Evolutionary conservation across 495 filamentous ascomycete species (phyloP).

Genomic region (Ramalina intermedia): DNA sequence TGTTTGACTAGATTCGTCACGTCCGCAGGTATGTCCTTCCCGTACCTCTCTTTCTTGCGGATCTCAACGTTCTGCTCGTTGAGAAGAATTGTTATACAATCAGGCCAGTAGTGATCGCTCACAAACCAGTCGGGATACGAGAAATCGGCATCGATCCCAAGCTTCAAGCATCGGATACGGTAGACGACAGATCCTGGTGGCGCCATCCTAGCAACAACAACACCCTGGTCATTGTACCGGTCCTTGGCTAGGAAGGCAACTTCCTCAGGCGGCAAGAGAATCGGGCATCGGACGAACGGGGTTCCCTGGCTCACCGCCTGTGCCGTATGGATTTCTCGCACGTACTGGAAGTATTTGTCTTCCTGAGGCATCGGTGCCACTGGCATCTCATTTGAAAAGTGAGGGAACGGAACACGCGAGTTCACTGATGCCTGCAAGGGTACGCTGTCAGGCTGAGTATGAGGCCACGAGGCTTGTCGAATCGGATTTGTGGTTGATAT

Average conservation of each 20-base stretch:
- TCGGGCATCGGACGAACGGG: conserved; percentile 7
- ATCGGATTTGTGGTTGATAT: too few species aligned
- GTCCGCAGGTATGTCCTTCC: conserved; percentile 63
- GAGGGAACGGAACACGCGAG: too few species aligned
- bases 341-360: conserved; percentile 32
- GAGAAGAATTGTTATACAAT: conserved; percentile 50
- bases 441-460: too few species aligned
- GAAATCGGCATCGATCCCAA: conserved; percentile 8
- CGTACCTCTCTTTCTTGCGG: conserved; percentile 50
- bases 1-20: conserved; percentile 38
- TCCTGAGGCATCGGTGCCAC: not conserved
- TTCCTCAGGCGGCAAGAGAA: conserved; percentile 1
- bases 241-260: conserved; percentile 5
- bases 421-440: too few species aligned
- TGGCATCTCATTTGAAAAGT: too few species aligned
- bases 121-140: conserved; percentile 41
- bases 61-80: conserved; percentile 45
- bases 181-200: conserved; percentile 19
- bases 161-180: conserved; percentile 31
- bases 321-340: conserved; percentile 14
- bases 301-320: conserved; percentile 28
- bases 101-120: conserved; percentile 55
- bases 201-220: conserved; percentile 2
- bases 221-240: not conserved
- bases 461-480: too few species aligned